These are phyloP conservation scores for Escovopsis weberi DNA, from an alignment of 2,329 filamentous ascomycete species.

Conservation along the genomic window DNA sequence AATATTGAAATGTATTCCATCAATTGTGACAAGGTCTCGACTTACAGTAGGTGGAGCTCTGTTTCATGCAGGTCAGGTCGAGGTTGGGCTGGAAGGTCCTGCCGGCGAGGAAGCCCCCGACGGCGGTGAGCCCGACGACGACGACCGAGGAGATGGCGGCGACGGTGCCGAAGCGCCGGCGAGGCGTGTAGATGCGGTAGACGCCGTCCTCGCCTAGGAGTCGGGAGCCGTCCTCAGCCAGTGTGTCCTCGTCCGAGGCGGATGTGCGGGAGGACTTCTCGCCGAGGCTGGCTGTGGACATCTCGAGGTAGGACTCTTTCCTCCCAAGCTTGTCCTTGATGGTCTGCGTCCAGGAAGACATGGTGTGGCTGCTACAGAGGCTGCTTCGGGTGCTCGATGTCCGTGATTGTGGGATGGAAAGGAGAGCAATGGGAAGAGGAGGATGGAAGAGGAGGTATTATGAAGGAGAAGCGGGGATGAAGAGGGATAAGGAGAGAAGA, in stretches of 20 bases:
- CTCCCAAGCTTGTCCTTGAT: neutral
- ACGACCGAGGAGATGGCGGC: neutral
- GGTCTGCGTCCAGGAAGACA: neutral
- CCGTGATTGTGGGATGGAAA: too few relatives aligned
- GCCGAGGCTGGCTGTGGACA: neutral
- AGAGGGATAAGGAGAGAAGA: too few relatives aligned
- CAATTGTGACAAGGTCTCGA: neutral
- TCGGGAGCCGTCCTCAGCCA: neutral
- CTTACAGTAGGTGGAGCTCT: conserved; percentile 1
- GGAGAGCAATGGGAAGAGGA: too few relatives aligned
- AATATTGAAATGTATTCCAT: neutral
- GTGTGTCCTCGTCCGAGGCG: neutral
- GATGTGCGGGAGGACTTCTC: neutral
- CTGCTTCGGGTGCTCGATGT: too few relatives aligned
- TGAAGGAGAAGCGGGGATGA: too few relatives aligned
- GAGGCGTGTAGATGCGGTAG: neutral
- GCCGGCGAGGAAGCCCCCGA: neutral
- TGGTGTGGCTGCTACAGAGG: neutral
- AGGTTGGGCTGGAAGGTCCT: neutral
- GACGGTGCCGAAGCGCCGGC: neutral
- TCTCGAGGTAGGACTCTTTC: neutral
- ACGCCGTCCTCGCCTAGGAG: neutral
- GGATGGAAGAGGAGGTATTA: too few relatives aligned
- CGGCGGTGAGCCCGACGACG: neutral
- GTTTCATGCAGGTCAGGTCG: neutral